Percentiles rank a stretch among this genome's conserved stretches.
Conservation (phyloP, 192 early-diverging fungal genomes). For the Umbelopsis sp. region DNA sequence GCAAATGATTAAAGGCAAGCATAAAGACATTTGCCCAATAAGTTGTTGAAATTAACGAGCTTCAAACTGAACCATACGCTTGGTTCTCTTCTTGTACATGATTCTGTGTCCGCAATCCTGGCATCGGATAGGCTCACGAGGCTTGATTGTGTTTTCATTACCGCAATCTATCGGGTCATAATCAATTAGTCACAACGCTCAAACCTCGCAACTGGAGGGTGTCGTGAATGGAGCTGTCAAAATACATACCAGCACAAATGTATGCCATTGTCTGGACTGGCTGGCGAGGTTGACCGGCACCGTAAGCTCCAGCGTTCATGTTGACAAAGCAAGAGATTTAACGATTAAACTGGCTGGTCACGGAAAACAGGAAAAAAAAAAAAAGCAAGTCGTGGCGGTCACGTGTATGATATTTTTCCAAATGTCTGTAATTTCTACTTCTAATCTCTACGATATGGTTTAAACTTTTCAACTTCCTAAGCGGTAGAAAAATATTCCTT, state of each 20-base stretch:
- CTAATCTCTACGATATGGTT: neutral
- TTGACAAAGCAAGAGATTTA: neutral
- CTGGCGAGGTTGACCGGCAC: slow-evolving; percentile 33
- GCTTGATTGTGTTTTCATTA: slow-evolving; percentile 88
- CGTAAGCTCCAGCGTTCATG: slow-evolving; percentile 23
- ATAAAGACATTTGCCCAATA: no score
- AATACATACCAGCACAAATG: slow-evolving; percentile 42
- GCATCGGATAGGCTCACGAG: slow-evolving; percentile 94
- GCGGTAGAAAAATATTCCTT: slow-evolving; percentile 69
- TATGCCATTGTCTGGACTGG: slow-evolving; percentile 42
- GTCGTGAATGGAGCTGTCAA: no score
- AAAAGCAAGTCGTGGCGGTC: neutral
- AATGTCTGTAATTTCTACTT: neutral
- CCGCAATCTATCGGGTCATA: slow-evolving; percentile 67
- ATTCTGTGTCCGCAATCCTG: slow-evolving; percentile 95
- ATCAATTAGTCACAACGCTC: neutral
- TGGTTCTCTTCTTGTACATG: slow-evolving; percentile 98
- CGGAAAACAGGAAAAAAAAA: neutral
- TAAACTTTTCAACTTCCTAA: neutral
- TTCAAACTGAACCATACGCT: slow-evolving; percentile 97
- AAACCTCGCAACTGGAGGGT: neutral
- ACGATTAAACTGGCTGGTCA: neutral
- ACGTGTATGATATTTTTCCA: neutral
- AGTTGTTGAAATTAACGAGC: slow-evolving; percentile 69
- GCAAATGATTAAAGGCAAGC: no score